Evolutionary conservation across 305 asterid species (phyloP), one percentile per base, ranked within the genome.

Genomic region (Nicotiana rustica): DNA sequence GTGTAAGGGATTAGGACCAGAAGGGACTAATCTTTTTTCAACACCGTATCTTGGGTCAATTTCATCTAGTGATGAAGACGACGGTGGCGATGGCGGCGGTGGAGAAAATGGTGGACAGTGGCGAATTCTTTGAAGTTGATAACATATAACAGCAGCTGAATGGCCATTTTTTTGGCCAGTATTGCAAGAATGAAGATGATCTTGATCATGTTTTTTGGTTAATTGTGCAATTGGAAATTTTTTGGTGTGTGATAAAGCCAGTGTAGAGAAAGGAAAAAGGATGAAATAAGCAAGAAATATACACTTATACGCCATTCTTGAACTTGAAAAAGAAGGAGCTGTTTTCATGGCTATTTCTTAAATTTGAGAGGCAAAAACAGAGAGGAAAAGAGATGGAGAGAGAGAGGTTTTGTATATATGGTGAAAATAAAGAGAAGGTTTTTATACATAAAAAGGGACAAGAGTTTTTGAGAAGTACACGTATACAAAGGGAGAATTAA

Each of bases 1-100:
- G 13, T 95, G 98, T 18, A 95, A 94, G 17, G 94, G 98, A 83
- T 95, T 91, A 18, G 98, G 97, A 71, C 97, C 98, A 36, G 97
- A 91, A 70, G 98, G 97, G 59, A 93, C 97, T 83, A 93, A 84
- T 92, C 98, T 86, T 84, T 92, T 93, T 78, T 86, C 92, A 0
- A 93, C 97, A 14, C 97, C 98, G 64, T 86, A 95, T 86, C 96
- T 90, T 44, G 97, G 96, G 82, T 95, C 96, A 55, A 93, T 93
- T 82, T 95, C 96, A n/a, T 52, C 85, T 4, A 29, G 85, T 0
- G 83, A 81, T 4, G 82, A 57, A 4, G 88, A 19, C 14, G 89
- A 88, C 3, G 85, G 82, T 2, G 90, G 86, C 2, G 84, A 79
- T 0, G 89, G 83, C 0, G 90, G 77, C 0, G 86, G 82, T 1